Percentiles rank a stretch among this genome's conserved stretches.
These are phyloP conservation scores for Trichoderma sp. DNA, from an alignment of 2,329 filamentous ascomycete species.

Conservation along the genomic window DNA sequence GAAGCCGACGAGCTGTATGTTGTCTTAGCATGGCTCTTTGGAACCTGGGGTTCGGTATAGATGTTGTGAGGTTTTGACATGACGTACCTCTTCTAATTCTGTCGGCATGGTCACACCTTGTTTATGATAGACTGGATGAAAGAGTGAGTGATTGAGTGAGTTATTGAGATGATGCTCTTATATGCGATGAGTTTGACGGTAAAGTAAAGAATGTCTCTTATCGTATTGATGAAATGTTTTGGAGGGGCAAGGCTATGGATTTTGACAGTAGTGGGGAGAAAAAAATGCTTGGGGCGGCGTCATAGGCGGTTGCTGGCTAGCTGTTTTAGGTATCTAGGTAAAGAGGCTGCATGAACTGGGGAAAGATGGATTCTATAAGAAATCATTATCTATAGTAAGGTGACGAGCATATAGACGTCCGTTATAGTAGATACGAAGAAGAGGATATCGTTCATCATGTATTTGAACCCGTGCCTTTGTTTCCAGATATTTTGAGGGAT, in stretches of 20 bases:
- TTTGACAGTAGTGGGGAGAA: constrained; percentile 30
- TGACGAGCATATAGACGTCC: background rate
- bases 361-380: background rate
- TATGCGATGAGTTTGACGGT: background rate
- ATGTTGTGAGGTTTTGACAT: constrained; percentile 8
- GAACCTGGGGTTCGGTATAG: background rate
- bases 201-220: constrained; percentile 12
- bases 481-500: too few species aligned
- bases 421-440: too few species aligned
- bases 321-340: constrained; percentile 13
- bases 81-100: constrained; percentile 71
- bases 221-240: constrained; percentile 22
- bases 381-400: background rate
- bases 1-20: constrained; percentile 79
- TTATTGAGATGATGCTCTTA: background rate
- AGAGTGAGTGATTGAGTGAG: background rate
- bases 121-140: background rate
- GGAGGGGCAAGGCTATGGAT: constrained; percentile 32
- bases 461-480: too few species aligned
- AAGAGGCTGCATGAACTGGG: background rate
- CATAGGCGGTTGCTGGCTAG: constrained; percentile 9
- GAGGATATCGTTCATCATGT: too few species aligned
- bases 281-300: constrained; percentile 23
- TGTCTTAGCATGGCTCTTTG: background rate
- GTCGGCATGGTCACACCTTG: constrained; percentile 63